phyloP scores from a whole-genome alignment of 164 flowering plant genomes.

The Vitis riparia region DNA sequence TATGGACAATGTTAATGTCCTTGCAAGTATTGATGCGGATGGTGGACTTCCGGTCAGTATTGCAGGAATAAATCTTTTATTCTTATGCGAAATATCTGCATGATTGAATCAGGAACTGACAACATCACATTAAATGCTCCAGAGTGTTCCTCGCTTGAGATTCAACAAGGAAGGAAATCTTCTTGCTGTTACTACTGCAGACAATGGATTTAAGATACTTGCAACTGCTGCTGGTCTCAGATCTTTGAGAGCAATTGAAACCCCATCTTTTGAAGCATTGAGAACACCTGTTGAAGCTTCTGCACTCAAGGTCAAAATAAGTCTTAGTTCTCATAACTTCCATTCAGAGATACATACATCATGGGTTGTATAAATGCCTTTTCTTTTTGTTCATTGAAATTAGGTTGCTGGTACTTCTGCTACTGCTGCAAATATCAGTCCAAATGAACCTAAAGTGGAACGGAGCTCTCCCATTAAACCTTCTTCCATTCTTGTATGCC shows the following conservation, averaged over 20 bases:
- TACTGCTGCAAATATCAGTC: conserved; percentile 40
- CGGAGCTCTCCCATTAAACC: conserved; percentile 78
- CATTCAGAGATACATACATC: background rate
- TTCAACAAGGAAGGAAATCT: conserved; percentile 91
- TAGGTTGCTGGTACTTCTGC: conserved; percentile 59
- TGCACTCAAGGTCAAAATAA: conserved; percentile 46
- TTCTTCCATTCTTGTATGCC: conserved; percentile 59
- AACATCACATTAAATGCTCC: conserved; percentile 25
- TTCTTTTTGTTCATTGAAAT: conserved; percentile 12
- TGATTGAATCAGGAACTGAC: background rate
- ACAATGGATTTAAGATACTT: conserved; percentile 86
- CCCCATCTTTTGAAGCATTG: conserved; percentile 59
- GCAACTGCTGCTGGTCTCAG: conserved; percentile 70
- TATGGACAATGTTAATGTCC: conserved; percentile 64
- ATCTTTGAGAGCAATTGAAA: conserved; percentile 51
- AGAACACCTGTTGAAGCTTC: conserved; percentile 59
- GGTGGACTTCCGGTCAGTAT: conserved; percentile 86
- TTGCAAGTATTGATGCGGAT: conserved; percentile 75
- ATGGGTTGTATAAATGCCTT: background rate
- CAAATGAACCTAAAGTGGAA: conserved; percentile 61
- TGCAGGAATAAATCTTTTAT: background rate
- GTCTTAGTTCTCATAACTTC: background rate
- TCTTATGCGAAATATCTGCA: background rate
- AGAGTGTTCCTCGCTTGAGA: conserved; percentile 84
- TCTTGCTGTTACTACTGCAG: conserved; percentile 77